Evolutionary conservation across 2,329 filamentous ascomycete species (phyloP).

Genomic region (Apiospora arundinis): DNA sequence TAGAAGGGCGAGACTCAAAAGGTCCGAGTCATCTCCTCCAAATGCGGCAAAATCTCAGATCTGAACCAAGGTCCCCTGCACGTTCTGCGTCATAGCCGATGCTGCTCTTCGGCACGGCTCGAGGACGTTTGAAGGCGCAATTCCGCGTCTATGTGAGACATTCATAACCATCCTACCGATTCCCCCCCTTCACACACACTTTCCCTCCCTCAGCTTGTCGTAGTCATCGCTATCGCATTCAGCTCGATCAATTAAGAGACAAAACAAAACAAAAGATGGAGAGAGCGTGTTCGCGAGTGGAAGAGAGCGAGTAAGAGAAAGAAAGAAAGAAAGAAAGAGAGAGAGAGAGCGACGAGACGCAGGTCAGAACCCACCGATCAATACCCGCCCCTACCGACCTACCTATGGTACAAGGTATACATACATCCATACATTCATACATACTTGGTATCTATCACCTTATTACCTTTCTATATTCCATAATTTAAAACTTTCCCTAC

Average conservation of each 20-base stretch:
- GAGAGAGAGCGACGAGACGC: background rate
- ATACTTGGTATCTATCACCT: too few species aligned
- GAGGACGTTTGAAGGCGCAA: constrained; percentile 22
- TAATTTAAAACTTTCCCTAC: background rate
- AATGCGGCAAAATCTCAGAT: constrained; percentile 21
- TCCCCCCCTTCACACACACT: too few species aligned
- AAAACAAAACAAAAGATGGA: background rate
- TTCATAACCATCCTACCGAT: background rate
- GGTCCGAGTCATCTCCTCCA: constrained; percentile 18
- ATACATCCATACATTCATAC: too few species aligned
- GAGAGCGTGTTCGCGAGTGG: background rate
- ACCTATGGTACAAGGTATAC: too few species aligned
- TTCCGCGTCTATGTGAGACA: constrained; percentile 22
- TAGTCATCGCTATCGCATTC: background rate
- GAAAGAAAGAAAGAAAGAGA: background rate
- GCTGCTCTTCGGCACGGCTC: constrained; percentile 22
- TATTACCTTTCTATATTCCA: background rate
- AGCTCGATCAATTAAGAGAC: constrained; percentile 7
- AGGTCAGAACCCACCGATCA: background rate
- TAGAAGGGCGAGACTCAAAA: constrained; percentile 19
- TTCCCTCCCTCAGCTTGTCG: background rate
- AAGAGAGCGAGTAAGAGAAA: background rate
- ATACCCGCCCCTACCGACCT: too few species aligned
- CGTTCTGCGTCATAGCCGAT: constrained; percentile 23
- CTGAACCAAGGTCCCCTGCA: constrained; percentile 22